Evolutionary conservation across 805 yeast genomes (phyloP).

Genomic region (Alloascoidea hylecoeti): DNA sequence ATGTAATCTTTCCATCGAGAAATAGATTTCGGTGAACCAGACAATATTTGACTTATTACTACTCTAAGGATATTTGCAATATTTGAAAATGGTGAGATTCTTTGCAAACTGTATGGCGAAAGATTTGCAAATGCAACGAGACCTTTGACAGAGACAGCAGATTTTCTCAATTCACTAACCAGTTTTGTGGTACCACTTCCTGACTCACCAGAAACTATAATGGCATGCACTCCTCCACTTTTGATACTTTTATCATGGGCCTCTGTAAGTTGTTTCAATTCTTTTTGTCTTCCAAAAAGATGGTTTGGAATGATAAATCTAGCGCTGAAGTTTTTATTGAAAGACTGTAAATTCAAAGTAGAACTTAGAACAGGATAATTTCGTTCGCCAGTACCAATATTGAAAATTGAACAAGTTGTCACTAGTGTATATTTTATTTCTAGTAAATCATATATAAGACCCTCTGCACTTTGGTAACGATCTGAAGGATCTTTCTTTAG

Average conservation of each 20-base stretch:
- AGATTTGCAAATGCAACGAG: constrained; percentile 17
- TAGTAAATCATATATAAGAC: constrained; percentile 22
- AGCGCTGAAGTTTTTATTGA: constrained; percentile 4
- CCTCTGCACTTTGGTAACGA: constrained; percentile 22
- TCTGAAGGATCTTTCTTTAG: constrained; percentile 24
- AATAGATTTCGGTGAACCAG: constrained; percentile 20
- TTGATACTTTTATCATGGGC: constrained; percentile 9
- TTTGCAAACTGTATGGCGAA: constrained; percentile 12
- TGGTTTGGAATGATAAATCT: constrained; percentile 13
- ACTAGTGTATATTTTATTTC: constrained; percentile 7
- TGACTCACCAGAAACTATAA: constrained; percentile 24
- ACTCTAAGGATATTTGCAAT: constrained; percentile 23
- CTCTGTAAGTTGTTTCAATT: constrained; percentile 12
- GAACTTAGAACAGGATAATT: too few species aligned
- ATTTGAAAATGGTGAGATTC: constrained; percentile 21
- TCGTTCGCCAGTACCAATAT: constrained; percentile 8
- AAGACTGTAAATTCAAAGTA: constrained; percentile 6
- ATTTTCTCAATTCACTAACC: constrained; percentile 22
- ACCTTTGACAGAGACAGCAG: constrained; percentile 17
- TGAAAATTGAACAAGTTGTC: constrained; percentile 2
- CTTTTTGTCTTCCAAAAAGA: constrained; percentile 17
- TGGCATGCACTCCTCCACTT: constrained; percentile 13
- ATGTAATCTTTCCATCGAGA: constrained; percentile 26
- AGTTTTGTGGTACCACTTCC: constrained; percentile 34
- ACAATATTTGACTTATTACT: constrained; percentile 25